Evolutionary conservation across 179 eudicot species (phyloP).

Genomic region (Beta corolliflora): DNA sequence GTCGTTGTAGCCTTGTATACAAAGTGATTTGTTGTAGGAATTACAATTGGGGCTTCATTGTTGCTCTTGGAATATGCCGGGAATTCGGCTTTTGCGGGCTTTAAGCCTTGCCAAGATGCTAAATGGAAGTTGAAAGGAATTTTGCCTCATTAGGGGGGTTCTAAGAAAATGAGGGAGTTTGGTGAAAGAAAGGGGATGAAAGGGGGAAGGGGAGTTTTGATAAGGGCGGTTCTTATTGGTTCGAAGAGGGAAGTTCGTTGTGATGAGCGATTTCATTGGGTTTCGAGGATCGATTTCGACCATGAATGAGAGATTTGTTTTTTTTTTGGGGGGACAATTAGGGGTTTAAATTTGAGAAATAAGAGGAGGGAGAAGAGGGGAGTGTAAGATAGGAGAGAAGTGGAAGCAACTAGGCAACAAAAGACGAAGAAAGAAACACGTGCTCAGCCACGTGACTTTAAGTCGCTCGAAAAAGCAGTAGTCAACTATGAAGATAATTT

Average conservation of each 20-base stretch:
- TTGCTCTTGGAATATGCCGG: constrained; percentile 21
- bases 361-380: too few species aligned
- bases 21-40: constrained; percentile 48
- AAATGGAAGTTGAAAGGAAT: constrained; percentile 7
- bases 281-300: not conserved
- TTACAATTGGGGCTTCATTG: constrained; percentile 46
- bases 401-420: too few species aligned
- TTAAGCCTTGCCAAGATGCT: constrained; percentile 22
- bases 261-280: not conserved
- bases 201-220: not conserved
- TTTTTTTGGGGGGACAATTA: too few species aligned
- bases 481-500: too few species aligned
- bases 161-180: not conserved
- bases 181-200: not conserved
- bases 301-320: too few species aligned
- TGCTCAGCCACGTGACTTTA: too few species aligned
- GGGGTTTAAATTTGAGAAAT: too few species aligned
- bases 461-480: too few species aligned
- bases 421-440: too few species aligned
- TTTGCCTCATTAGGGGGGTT: not conserved
- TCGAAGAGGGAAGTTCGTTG: not conserved
- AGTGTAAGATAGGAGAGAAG: too few species aligned
- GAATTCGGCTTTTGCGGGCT: not conserved
- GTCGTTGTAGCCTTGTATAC: too few species aligned
- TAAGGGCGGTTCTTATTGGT: not conserved